Base-by-base conservation (phyloP, 768 basidiomycete species). In the Phaeotremella fagi region DNA sequence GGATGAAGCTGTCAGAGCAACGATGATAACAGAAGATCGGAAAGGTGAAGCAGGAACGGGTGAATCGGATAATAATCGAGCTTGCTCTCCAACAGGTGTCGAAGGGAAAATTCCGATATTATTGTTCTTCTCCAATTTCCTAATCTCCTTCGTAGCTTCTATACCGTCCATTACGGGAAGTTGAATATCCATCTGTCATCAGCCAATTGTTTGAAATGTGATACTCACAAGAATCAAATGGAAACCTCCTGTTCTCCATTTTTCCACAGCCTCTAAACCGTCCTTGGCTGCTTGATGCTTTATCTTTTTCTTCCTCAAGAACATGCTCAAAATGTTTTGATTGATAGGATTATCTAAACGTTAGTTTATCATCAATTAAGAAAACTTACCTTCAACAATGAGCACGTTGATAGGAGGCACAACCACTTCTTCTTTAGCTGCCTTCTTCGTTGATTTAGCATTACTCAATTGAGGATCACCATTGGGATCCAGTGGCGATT, bases 151-250 rank as follows among this genome's bases (percentile, higher is more conserved):
- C 3, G 95, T 99, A 5, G 95, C 95, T 70, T 89, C 83, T 45
- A 98, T 95, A 28, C 95, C 95, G 75, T 94, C 90, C 88, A 95
- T 98, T 63, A 98, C 85, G 7, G 95, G 95, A 83, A 99, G 91
- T 76, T 98, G 94, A 49, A 99, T 98, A 77, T 99, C 95, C 95
- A 99, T 99, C 94, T 97, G 61, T 3, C 54, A 5, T 26, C 42
- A 20, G 28, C 18, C 25, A 7, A 24, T 9, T 14, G 4, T 5
- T 23, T 24, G 24, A 25, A 38, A 9, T 33, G 24, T 9, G 3
- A 16, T 11, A 78, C 88, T 61, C 58, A 95, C 94, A 75, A 99
- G 76, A 50, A 99, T 97, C 45, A 99, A 80, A 78, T 99, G 94
- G 76, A 95, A 99, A 47, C 80, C 84, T 20, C 94, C 95, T 4